A percentile compares a stretch with the other conserved stretches of the same genome.
These are phyloP conservation scores for Kregervanrija pseudodelftensis DNA, from an alignment of 805 yeast genomes.

Conservation along the genomic window DNA sequence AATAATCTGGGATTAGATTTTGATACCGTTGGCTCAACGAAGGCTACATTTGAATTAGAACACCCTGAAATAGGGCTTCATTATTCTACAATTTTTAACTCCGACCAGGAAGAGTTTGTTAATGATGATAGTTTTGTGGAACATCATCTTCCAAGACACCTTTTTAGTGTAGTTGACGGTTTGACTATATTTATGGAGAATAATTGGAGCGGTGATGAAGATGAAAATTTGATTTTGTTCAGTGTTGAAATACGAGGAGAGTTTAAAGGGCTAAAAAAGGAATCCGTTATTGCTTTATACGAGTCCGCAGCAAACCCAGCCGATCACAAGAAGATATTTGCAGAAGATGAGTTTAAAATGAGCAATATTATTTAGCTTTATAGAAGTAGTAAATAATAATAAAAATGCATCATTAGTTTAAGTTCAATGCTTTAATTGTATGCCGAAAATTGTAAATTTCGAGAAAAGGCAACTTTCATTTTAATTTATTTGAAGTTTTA, in stretches of 20 bases:
- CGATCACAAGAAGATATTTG: conserved; percentile 52
- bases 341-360: conserved; percentile 20
- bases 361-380: too few species aligned
- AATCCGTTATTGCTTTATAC: conserved; percentile 71
- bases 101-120: conserved; percentile 20
- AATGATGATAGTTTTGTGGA: conserved; percentile 61
- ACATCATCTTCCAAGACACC: conserved; percentile 69
- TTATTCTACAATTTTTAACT: conserved; percentile 20
- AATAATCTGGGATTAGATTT: conserved; percentile 70
- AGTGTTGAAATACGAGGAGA: conserved; percentile 80
- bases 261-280: conserved; percentile 44
- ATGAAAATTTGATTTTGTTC: conserved; percentile 52
- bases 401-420: too few species aligned
- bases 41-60: conserved; percentile 43
- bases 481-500: too few species aligned
- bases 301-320: conserved; percentile 92
- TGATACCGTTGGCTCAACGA: conserved; percentile 43
- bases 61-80: conserved; percentile 61
- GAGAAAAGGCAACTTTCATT: too few species aligned
- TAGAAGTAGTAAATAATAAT: too few species aligned
- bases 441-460: too few species aligned
- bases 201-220: conserved; percentile 58
- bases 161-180: conserved; percentile 62
- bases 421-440: too few species aligned
- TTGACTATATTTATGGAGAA: conserved; percentile 62